Evolutionary conservation across 805 yeast genomes (phyloP), one percentile per base, ranked within the genome.

Genomic region (Candida quercuum): DNA sequence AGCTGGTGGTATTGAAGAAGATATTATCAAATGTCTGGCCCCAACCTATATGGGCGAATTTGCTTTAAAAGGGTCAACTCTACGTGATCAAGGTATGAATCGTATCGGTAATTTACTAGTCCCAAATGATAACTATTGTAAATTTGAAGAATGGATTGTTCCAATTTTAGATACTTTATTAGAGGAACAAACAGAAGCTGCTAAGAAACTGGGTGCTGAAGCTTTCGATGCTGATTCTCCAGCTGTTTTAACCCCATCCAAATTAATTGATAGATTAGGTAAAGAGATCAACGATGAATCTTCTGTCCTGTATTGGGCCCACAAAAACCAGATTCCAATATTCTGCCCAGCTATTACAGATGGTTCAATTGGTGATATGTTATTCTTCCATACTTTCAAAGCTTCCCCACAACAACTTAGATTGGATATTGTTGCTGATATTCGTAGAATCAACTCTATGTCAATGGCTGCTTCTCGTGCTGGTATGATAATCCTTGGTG

Each of bases 1-100:
- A 45, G 99, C 96, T 17, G 99, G 99, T 48, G 99, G 99, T 49
- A 80, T 93, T 44, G 99, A 93, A 61, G 99, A 93, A 67, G 99
- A 93, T 64, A 66, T 93, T 35, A 93, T 93, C 70, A 93, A 93
- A 63, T 88, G 96, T 59, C 70, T 93, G 39, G 99, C 98, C 2
- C 96, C 97, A 39, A 93, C 99, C 7, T 89, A 80, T 55, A 69
- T 94, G 71, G 97, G 99, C 37, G 97, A 88, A 35, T 93, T 88
- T 61, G 60, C 32, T 31, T 69, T 91, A 48, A 77, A 80, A 13
- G 99, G 99, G 42, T 69, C 79, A 40, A 69, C 72, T 33, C 73
- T 93, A 46, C 79, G 99, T 62, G 96, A 87, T 35, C 81, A 88
- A 61, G 99, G 99, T 46, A 80, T 93, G 83, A 93, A 93, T 69